Percentiles rank a stretch among this genome's conserved stretches.
These are phyloP conservation scores for Picea glauca DNA, from an alignment of 75 land plant species.

Conservation along the genomic window DNA sequence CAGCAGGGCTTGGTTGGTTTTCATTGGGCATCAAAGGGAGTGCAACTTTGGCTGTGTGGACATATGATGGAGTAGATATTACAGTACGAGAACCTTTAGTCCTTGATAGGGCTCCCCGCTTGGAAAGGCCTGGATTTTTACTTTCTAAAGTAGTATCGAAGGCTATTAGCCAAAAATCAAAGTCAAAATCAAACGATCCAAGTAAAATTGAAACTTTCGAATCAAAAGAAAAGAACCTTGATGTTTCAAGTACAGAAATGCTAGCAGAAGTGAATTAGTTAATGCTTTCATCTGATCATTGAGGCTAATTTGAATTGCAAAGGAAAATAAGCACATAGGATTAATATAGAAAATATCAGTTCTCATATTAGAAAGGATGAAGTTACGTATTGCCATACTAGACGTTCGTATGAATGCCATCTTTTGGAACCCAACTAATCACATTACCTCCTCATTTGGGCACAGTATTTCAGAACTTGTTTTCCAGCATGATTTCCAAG, in stretches of 20 bases:
- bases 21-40: conserved; percentile 87
- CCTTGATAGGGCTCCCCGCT: conserved; percentile 59
- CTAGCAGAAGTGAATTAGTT: background rate
- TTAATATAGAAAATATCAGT: no score
- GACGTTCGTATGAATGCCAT: no score
- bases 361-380: no score
- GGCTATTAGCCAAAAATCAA: conserved; percentile 42
- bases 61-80: conserved; percentile 74
- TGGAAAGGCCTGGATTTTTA: conserved; percentile 84
- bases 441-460: no score
- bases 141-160: conserved; percentile 59
- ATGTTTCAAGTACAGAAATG: background rate
- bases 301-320: background rate
- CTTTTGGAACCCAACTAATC: no score
- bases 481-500: no score
- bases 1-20: conserved; percentile 91
- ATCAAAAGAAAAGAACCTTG: background rate
- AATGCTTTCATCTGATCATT: conserved; percentile 5
- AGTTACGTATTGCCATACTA: no score
- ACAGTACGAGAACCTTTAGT: conserved; percentile 78
- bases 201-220: background rate
- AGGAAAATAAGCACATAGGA: no score
- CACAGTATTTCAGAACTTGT: no score
- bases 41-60: conserved; percentile 72
- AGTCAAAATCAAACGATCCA: conserved; percentile 2